These are phyloP conservation scores for Avena atlantica DNA, from an alignment of 176 grass and related monocot species.

Conservation along the genomic window DNA sequence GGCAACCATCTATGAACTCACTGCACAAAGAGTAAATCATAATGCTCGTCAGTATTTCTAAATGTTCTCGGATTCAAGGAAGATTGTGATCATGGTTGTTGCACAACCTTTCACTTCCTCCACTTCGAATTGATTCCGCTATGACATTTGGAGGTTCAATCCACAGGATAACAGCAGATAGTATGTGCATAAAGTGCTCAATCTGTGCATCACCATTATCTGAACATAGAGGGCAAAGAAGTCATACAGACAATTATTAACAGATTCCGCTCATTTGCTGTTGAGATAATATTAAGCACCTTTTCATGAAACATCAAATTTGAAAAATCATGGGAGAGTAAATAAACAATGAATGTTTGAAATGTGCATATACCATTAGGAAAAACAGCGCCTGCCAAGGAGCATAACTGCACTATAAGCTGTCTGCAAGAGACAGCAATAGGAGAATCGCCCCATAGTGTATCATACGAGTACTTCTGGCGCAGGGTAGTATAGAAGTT, in stretches of 20 bases:
- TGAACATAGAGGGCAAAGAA: slow-evolving; percentile 47
- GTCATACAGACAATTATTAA: slow-evolving; percentile 15
- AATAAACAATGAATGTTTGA: slow-evolving; percentile 18
- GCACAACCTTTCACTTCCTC: slow-evolving; percentile 87
- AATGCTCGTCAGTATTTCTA: slow-evolving; percentile 51
- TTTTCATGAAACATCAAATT: slow-evolving; percentile 2
- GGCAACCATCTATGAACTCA: slow-evolving; percentile 97
- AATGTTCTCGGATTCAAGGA: slow-evolving; percentile 29
- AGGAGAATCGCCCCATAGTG: slow-evolving; percentile 89
- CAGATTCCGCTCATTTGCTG: slow-evolving; percentile 15
- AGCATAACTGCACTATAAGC: slow-evolving; percentile 94
- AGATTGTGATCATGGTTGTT: slow-evolving; percentile 41
- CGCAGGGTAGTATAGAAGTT: slow-evolving; percentile 81
- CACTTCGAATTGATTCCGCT: slow-evolving; percentile 63
- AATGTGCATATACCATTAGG: slow-evolving; percentile 66
- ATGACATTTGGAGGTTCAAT: slow-evolving; percentile 89
- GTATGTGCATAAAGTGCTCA: slow-evolving; percentile 84
- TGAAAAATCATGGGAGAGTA: slow-evolving; percentile 16
- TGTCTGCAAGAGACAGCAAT: slow-evolving; percentile 79
- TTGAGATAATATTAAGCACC: slow-evolving; percentile 15
- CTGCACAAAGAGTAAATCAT: slow-evolving; percentile 52
- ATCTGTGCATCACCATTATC: slow-evolving; percentile 89
- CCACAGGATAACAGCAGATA: slow-evolving; percentile 86
- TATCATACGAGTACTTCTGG: slow-evolving; percentile 82
- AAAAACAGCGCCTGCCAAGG: slow-evolving; percentile 88